Conservation (phyloP, 139 green algal genomes). For the Coelastrella sp. region DNA sequence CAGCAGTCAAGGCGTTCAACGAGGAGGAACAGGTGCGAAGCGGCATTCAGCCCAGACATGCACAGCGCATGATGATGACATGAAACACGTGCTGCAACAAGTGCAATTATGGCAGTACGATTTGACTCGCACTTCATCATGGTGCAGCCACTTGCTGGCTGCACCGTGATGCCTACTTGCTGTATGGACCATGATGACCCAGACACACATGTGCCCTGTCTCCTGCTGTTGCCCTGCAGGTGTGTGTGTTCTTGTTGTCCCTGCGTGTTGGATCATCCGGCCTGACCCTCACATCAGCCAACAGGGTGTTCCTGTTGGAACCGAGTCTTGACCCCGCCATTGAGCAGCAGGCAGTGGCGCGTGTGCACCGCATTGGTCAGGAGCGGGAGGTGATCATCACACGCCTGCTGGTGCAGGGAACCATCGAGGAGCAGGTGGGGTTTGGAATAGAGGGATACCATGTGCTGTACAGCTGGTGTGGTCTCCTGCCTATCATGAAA, state of each 20-base stretch:
- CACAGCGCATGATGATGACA: too few species aligned
- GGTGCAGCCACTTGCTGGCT: too few species aligned
- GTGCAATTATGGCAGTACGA: too few species aligned
- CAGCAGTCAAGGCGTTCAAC: slow-evolving; percentile 2
- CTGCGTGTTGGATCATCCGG: slow-evolving; percentile 63
- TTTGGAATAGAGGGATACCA: neutral
- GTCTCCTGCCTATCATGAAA: slow-evolving; percentile 49
- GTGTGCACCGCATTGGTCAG: slow-evolving; percentile 86
- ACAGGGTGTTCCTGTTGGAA: slow-evolving; percentile 79
- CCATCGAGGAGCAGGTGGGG: slow-evolving; percentile 55
- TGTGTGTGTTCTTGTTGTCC: slow-evolving; percentile 72
- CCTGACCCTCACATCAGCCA: slow-evolving; percentile 73
- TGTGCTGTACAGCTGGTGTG: neutral
- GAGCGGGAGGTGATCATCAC: slow-evolving; percentile 52
- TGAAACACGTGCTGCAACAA: too few species aligned
- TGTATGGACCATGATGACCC: too few species aligned
- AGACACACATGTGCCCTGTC: neutral
- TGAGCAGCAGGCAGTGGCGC: slow-evolving; percentile 85
- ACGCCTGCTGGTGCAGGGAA: slow-evolving; percentile 60
- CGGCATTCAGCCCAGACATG: neutral
- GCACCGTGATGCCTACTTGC: too few species aligned
- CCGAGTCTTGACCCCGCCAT: slow-evolving; percentile 79
- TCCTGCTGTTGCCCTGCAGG: neutral
- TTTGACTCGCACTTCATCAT: too few species aligned
- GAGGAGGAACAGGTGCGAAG: slow-evolving; percentile 8